Evolutionary conservation across 495 filamentous ascomycete species (phyloP), one percentile per base, ranked within the genome.

Genomic region (Penicillium cinerascens): DNA sequence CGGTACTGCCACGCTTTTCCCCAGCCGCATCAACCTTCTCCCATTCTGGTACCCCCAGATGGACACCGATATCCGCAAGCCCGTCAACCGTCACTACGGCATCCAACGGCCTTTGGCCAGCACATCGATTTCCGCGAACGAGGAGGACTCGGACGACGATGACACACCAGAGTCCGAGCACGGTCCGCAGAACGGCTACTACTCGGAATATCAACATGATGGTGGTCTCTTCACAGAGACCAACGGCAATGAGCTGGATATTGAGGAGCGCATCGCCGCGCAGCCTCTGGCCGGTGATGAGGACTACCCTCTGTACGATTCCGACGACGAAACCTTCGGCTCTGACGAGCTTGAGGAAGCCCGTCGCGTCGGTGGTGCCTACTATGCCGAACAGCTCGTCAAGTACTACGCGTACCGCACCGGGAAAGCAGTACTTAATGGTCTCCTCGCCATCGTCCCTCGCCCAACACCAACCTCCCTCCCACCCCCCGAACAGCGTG

Each of bases 1-100:
- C 68, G 93, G 93, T 44, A 87, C 84, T 0, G 90, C 92, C 8
- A 89, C 82, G 0, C 68, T 97, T 17, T 93, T 96, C 69, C 92
- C 91, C 0, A 79, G 85, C 25, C 84, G 87, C 41, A 97, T 97
- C 66, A 75, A 96, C 25, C 82, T 99, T 2, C 81, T 97, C 3
- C 93, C 93, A 3, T 99, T 87, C 78, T 99, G 93, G 93, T 86
- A 91, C 74, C 93, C 93, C 0, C 93, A 99, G 71, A 99, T 99
- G 95, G 88, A 91, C 56, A 83, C 91, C 37, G 93, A 99, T 61
- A 99, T 99, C 64, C 88, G 92, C 55, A 99, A 99, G 71, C 91
- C 93, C 0, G 78, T 81, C 16, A 88, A 83, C 0, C 89, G 88
- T 52, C 79, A 82, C 48, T 97, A 96, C 61, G 93, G 93, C 54